Evolutionary conservation across 108 stramenopile genomes (phyloP).

Genomic region (Aureococcus anophagefferens): DNA sequence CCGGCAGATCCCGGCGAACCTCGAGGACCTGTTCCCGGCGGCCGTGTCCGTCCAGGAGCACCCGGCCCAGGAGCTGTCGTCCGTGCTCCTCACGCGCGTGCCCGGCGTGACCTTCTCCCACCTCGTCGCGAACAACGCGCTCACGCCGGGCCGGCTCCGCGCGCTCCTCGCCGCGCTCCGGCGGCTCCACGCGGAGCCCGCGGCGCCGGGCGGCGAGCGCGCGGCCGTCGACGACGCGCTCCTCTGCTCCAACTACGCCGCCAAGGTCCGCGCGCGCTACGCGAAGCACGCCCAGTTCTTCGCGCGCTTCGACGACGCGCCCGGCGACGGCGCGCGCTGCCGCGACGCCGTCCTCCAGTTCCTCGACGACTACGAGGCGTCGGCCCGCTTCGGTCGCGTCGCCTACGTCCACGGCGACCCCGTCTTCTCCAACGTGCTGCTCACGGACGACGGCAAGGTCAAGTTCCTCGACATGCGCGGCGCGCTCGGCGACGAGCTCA

Average conservation of each 20-base stretch:
- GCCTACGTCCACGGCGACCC: constrained; percentile 21
- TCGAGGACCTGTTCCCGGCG: constrained; percentile 9
- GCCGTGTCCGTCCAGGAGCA: constrained; percentile 8
- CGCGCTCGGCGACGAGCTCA: constrained; percentile 15
- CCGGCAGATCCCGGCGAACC: constrained; percentile 13
- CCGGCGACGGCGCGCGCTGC: neutral
- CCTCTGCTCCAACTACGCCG: neutral
- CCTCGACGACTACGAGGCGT: neutral
- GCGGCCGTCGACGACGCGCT: neutral
- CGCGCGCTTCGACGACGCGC: neutral
- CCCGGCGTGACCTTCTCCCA: constrained; percentile 22
- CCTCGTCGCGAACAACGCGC: constrained; percentile 18
- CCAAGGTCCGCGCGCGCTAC: neutral
- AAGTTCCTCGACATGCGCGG: constrained; percentile 26
- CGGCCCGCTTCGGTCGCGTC: neutral
- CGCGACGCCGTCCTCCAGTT: neutral
- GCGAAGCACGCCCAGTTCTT: neutral
- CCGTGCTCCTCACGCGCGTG: constrained; percentile 19
- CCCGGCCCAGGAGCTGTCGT: constrained; percentile 7
- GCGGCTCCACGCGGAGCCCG: neutral
- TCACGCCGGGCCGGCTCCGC: constrained; percentile 7
- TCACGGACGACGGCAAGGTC: neutral
- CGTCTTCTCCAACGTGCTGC: constrained; percentile 22
- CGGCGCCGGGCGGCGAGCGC: neutral
- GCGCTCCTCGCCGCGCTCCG: constrained; percentile 14